phyloP scores from a whole-genome alignment of 176 grass and related monocot species.

The Oryza meyeriana region DNA sequence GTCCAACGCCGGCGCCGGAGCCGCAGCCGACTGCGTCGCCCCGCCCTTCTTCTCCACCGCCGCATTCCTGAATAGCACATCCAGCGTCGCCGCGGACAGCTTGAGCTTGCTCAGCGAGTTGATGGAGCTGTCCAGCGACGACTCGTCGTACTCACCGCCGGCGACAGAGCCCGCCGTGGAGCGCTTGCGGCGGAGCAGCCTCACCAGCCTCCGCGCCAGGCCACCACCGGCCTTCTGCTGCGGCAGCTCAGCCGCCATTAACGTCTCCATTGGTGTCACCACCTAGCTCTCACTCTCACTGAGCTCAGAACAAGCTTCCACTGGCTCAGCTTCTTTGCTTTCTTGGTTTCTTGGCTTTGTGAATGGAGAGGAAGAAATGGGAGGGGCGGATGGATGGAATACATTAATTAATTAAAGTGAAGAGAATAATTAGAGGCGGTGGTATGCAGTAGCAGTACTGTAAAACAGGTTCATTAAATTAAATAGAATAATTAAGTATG shows the following conservation, averaged over 20 bases:
- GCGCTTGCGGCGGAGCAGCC: conserved; percentile 60
- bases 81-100: conserved; percentile 50
- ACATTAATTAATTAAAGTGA: background rate
- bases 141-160: conserved; percentile 39
- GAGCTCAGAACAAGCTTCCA: background rate
- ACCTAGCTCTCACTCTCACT: background rate
- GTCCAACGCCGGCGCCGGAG: background rate
- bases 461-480: conserved; percentile 10
- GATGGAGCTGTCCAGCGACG: conserved; percentile 49
- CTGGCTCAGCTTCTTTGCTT: background rate
- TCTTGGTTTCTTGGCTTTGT: background rate
- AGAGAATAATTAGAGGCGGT: conserved; percentile 12
- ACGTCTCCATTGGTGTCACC: conserved; percentile 47
- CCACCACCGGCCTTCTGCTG: conserved; percentile 40
- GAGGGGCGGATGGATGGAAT: background rate
- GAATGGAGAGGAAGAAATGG: background rate
- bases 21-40: background rate
- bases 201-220: conserved; percentile 44
- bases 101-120: conserved; percentile 65
- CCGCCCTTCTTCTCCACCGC: conserved; percentile 16
- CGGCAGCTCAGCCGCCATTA: conserved; percentile 6
- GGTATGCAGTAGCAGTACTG: background rate
- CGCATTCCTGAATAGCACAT: conserved; percentile 32
- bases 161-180: conserved; percentile 31
- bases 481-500: conserved; percentile 27